phyloP scores from a whole-genome alignment of 495 filamentous ascomycete species.

The Neurospora sp. region DNA sequence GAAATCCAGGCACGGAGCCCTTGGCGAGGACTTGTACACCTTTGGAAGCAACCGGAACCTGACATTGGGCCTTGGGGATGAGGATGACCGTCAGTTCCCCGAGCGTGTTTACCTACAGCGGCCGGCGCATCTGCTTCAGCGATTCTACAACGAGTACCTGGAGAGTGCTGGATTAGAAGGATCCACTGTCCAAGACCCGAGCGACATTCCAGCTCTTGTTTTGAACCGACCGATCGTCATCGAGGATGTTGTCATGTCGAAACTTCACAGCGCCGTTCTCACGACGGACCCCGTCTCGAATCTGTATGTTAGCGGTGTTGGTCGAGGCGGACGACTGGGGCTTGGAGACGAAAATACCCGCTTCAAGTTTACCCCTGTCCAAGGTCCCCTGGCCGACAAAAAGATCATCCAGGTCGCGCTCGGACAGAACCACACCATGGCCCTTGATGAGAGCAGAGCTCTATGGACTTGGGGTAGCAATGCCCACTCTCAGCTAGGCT shows the following conservation, averaged over 20 bases:
- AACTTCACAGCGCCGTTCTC: constrained; percentile 81
- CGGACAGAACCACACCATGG: constrained; percentile 85
- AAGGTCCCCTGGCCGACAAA: constrained; percentile 58
- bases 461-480: constrained; percentile 93
- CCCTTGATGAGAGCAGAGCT: constrained; percentile 67
- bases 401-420: constrained; percentile 64
- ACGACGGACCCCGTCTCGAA: constrained; percentile 88
- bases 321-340: constrained; percentile 79
- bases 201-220: constrained; percentile 57
- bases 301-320: constrained; percentile 86
- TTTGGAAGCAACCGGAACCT: constrained; percentile 96
- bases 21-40: constrained; percentile 77
- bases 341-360: constrained; percentile 82
- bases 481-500: constrained; percentile 77
- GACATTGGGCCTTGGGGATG: constrained; percentile 81
- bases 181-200: constrained; percentile 22
- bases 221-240: constrained; percentile 59
- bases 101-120: constrained; percentile 70
- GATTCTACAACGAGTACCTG: constrained; percentile 55
- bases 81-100: constrained; percentile 87
- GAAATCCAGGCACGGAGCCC: not conserved
- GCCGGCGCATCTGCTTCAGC: constrained; percentile 65
- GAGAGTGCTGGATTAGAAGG: constrained; percentile 21
- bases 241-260: constrained; percentile 73
- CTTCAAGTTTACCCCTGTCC: constrained; percentile 72